Percentiles rank a stretch among this genome's conserved stretches.
Evolutionary conservation across 768 basidiomycete genomes (phyloP).

Genomic region (Panus rudis): DNA sequence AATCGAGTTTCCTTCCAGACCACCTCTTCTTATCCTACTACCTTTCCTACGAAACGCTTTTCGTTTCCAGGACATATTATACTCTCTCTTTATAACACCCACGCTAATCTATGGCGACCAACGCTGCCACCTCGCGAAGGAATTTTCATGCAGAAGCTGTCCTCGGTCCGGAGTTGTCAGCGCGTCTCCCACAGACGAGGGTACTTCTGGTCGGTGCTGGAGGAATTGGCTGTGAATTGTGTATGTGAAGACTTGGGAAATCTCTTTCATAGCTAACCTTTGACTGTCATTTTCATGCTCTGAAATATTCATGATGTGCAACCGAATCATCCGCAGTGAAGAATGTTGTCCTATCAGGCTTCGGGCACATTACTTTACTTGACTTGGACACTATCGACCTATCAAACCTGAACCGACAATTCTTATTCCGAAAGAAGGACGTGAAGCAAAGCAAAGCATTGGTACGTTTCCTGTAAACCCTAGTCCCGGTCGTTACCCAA

Average conservation of each 20-base stretch:
- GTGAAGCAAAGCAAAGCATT: constrained; percentile 95
- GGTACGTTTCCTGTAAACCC: constrained; percentile 36
- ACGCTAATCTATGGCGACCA: background rate
- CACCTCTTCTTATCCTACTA: too few relatives aligned
- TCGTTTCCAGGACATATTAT: too few relatives aligned
- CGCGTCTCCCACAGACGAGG: constrained; percentile 51
- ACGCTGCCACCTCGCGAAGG: constrained; percentile 23
- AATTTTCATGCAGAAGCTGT: constrained; percentile 67
- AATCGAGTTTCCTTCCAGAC: too few relatives aligned
- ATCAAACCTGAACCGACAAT: constrained; percentile 95
- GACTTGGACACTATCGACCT: constrained; percentile 99
- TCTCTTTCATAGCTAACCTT: background rate
- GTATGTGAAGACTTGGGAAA: constrained; percentile 37
- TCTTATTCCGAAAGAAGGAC: constrained; percentile 94
- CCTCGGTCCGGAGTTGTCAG: constrained; percentile 66
- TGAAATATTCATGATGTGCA: background rate
- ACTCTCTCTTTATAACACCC: too few relatives aligned
- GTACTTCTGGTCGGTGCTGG: constrained; percentile 93
- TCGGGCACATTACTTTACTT: constrained; percentile 85
- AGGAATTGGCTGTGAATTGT: constrained; percentile 94
- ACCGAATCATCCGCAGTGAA: constrained; percentile 54
- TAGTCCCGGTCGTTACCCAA: background rate
- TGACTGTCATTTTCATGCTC: background rate
- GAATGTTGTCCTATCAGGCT: constrained; percentile 89
- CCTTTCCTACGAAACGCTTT: too few relatives aligned